Percentiles rank a stretch among this genome's conserved stretches.
These are phyloP conservation scores for Achaetomium macrosporum DNA, from an alignment of 2,329 filamentous ascomycete species.

Conservation along the genomic window DNA sequence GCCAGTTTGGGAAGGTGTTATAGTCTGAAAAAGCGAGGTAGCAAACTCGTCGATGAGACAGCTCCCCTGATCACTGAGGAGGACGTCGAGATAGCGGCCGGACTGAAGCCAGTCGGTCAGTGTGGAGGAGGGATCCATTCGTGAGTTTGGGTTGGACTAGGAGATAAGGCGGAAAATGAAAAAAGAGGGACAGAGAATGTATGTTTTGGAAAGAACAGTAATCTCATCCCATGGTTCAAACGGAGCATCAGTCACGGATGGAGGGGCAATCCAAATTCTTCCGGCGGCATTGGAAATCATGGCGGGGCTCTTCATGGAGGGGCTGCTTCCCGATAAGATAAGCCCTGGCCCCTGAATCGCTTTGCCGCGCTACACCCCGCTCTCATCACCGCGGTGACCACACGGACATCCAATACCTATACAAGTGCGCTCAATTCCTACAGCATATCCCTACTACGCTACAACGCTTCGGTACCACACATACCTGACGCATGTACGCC, in stretches of 20 bases:
- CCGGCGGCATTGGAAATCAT: not conserved
- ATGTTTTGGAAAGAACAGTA: not conserved
- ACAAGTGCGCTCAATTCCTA: too few relatives aligned
- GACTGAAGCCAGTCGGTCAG: conserved; percentile 10
- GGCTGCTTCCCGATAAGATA: conserved; percentile 12
- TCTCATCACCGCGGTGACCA: too few relatives aligned
- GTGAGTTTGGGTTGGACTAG: not conserved
- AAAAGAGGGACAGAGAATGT: not conserved
- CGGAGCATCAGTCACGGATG: not conserved
- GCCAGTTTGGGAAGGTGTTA: too few relatives aligned
- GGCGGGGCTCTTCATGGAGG: conserved; percentile 10
- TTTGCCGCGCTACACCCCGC: too few relatives aligned
- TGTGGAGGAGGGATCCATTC: not conserved
- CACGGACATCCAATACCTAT: too few relatives aligned
- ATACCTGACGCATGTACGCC: too few relatives aligned
- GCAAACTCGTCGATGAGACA: conserved; percentile 20
- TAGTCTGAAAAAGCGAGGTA: too few relatives aligned
- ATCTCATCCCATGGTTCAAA: conserved; percentile 2
- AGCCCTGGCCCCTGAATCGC: not conserved
- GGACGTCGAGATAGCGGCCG: conserved; percentile 23
- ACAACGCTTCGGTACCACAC: too few relatives aligned
- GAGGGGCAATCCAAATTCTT: conserved; percentile 9
- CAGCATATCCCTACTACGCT: too few relatives aligned
- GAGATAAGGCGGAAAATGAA: not conserved
- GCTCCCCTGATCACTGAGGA: conserved; percentile 16